Base-by-base conservation (phyloP, 2,329 filamentous ascomycete genomes). In the Monosporascus sp. region DNA sequence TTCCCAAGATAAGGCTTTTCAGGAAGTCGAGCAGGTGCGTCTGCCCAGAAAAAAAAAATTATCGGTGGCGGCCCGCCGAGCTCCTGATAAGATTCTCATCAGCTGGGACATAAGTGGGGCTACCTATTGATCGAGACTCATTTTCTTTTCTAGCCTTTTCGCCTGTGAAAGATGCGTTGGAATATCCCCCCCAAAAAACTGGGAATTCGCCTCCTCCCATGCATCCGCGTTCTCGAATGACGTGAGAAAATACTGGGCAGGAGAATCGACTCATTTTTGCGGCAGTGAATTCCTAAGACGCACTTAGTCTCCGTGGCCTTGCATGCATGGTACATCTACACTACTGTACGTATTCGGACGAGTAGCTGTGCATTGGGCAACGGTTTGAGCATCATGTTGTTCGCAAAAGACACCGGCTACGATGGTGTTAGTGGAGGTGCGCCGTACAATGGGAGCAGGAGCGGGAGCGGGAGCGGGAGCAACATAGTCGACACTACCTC, bases 1-100 rank as follows among this genome's bases (percentile, higher is more conserved):
- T 63, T 66, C 64, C 63, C 60, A 64, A n/a, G 43, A n/a, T 46
- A 26, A 46, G 24, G 16, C 26, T 46, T 26, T 46, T 26, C 14
- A 26, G 17, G 43, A 7, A 44, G 41, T 8, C 7, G 14, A 46
- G n/a, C 2, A 24, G 43, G 22, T 16, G 24, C 43, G 43, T 24
- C 8, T 46, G 43, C 43, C 43, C 20, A 27, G 24, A 7, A 27
- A 27, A 24, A 44, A 46, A 46, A 46, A 46, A 46, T 44, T 44
- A 7, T 46, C 22, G 24, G 43, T 46, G 43, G 43, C 43, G 43
- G 43, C 20, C 43, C 43, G 43, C 26, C 6, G 11, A 8, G 7
- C 22, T 9, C 16, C 43, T 46, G 43, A 46, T 46, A 46, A 46
- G 43, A 46, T 26, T 31, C 43, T 16, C 8, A 46, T 5, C 43